Base-by-base conservation (phyloP, 495 filamentous ascomycete genomes). In the Penicillium paxilli region DNA sequence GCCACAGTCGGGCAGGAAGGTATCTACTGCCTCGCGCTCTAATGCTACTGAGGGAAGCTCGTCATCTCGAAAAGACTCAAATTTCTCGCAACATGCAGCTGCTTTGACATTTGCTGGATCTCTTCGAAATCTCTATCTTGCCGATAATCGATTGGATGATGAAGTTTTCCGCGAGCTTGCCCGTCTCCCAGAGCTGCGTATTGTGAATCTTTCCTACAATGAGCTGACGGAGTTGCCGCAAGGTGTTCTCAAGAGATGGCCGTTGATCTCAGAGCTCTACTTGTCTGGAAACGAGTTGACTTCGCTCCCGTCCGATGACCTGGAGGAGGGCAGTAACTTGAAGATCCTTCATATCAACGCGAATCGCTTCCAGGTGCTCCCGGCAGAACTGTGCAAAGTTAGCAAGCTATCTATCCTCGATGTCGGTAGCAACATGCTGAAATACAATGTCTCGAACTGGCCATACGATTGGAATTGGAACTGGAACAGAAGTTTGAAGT, bases 381-480 rank as follows among this genome's bases (percentile, higher is more conserved):
- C 94, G 1, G 95, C 94, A 1, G 94, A 99, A 67, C 85, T 99
- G 25, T 94, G 90, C 47, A 92, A 96, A 69, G 90, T 96, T 16
- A 86, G 89, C 67, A 95, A 92, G 70, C 81, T 96, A 22, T 80
- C 92, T 8, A 87, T 96, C 20, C 77, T 99, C 33, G 94, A 99
- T 72, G 93, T 94, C 57, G 92, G 92, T 48, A 97, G 89, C 77
- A 99, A 99, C 62, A 81, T 80, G n/a, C 79, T 99, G 41, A 99
- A 97, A 68, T 99, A 99, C 77, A 99, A 99, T 65, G 92, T 99
- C 28, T 94, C 92, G 22, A 99, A 99, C 64, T 96, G 95, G 82
- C 94, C 95, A 1, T 99, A 99, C 63, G 94, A 99, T 66, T 99
- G 94, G 94, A 99, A 99, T 62, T 99, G 94, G 94, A 98, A 97